phyloP scores from a whole-genome alignment of 1,139 yeast genomes.

The Sugiyamaella sp. region DNA sequence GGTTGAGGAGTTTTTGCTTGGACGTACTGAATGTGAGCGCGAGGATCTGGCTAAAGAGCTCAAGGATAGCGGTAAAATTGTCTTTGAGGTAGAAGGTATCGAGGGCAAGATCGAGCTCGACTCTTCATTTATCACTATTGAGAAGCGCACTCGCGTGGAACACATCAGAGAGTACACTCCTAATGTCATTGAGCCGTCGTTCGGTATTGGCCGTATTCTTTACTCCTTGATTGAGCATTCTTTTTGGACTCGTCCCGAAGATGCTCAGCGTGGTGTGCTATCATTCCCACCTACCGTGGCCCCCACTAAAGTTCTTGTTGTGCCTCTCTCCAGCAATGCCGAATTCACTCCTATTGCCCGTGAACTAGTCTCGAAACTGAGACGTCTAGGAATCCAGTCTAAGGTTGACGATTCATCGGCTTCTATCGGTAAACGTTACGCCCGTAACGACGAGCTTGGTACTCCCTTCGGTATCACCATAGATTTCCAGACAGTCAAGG shows the following conservation, averaged over 20 bases:
- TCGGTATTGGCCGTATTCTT: slow-evolving; percentile 97
- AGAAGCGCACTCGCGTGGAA: slow-evolving; percentile 77
- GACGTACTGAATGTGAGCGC: slow-evolving; percentile 83
- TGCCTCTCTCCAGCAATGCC: slow-evolving; percentile 86
- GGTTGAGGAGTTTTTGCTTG: slow-evolving; percentile 77
- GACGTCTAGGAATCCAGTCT: slow-evolving; percentile 85
- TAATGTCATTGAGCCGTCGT: slow-evolving; percentile 98
- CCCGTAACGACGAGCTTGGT: slow-evolving; percentile 98
- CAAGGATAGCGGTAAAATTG: slow-evolving; percentile 62
- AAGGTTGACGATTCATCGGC: slow-evolving; percentile 98
- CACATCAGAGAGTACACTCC: slow-evolving; percentile 96
- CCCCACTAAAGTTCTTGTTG: slow-evolving; percentile 95
- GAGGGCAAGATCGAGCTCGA: slow-evolving; percentile 72
- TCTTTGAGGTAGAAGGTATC: slow-evolving; percentile 61
- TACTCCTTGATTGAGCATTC: slow-evolving; percentile 92
- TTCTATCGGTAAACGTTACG: slow-evolving; percentile 97
- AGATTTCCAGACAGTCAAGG: slow-evolving; percentile 92
- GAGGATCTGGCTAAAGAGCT: slow-evolving; percentile 76
- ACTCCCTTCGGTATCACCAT: slow-evolving; percentile 99
- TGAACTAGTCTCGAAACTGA: slow-evolving; percentile 62
- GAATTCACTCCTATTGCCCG: slow-evolving; percentile 77
- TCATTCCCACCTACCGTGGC: slow-evolving; percentile 96
- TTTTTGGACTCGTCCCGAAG: slow-evolving; percentile 95
- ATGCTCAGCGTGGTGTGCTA: slow-evolving; percentile 84
- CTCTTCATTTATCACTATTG: slow-evolving; percentile 69